A percentile compares a stretch with the other conserved stretches of the same genome.
Conservation (phyloP, 139 green algal genomes). For the Chlorella sp. region DNA sequence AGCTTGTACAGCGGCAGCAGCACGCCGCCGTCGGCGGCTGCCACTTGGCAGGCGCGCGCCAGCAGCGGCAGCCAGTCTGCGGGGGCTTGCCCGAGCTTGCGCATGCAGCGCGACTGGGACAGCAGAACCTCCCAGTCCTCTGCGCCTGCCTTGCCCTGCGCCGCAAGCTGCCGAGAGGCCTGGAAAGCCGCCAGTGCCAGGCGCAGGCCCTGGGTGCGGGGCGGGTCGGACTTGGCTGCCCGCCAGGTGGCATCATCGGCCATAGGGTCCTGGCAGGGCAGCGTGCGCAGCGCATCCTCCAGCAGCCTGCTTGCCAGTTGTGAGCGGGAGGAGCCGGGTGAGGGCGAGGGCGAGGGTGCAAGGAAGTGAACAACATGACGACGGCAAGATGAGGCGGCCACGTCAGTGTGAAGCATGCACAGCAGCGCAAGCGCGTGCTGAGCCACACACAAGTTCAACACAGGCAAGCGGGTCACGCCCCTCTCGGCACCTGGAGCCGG, state of each 20-base stretch:
- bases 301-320: background rate
- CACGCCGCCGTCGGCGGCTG: slow-evolving; percentile 2
- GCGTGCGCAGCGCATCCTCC: slow-evolving; percentile 13
- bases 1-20: slow-evolving; percentile 10
- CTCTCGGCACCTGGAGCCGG: background rate
- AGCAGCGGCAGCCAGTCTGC: slow-evolving; percentile 8
- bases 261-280: slow-evolving; percentile 21
- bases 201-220: no score
- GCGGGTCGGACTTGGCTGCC: background rate
- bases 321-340: no score
- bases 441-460: background rate
- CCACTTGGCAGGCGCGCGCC: background rate
- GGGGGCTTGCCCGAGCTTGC: slow-evolving; percentile 8
- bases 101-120: background rate
- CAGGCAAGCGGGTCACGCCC: background rate
- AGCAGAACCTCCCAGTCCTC: slow-evolving; percentile 8
- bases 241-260: background rate
- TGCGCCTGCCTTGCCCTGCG: no score
- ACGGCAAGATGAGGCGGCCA: no score
- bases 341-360: no score
- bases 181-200: background rate
- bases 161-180: no score
- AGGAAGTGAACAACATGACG: no score
- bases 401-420: no score
- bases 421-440: no score